Evolutionary conservation across 176 grass and related monocot species (phyloP).

Genomic region (Calamus simplicifolius): DNA sequence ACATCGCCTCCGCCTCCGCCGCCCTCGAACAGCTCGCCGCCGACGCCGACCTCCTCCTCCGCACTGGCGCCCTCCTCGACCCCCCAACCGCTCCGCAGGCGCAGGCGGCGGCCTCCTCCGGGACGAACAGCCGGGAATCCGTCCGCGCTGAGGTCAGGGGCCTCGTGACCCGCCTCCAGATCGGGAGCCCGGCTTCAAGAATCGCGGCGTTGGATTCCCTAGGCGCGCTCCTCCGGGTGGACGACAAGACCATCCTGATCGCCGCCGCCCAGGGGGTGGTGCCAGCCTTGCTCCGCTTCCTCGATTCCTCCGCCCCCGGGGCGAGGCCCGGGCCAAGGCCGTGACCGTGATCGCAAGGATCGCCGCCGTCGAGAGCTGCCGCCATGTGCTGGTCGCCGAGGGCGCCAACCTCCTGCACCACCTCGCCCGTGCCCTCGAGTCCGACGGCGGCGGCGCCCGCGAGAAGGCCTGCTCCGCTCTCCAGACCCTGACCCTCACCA

Average conservation of each 20-base stretch:
- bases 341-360: slow-evolving; percentile 1
- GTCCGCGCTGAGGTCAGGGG: slow-evolving; percentile 9
- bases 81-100: slow-evolving; percentile 26
- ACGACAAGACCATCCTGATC: slow-evolving; percentile 10
- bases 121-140: slow-evolving; percentile 3
- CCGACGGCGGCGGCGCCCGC: slow-evolving; percentile 14
- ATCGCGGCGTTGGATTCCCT: slow-evolving; percentile 11
- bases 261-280: slow-evolving; percentile 3
- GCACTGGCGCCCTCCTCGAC: slow-evolving; percentile 20
- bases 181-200: slow-evolving; percentile 14
- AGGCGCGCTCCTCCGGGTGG: slow-evolving; percentile 3
- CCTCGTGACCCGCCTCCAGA: slow-evolving; percentile 24
- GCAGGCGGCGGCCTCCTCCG: slow-evolving; percentile 27
- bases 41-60: slow-evolving; percentile 30
- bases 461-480: slow-evolving; percentile 44
- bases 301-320: slow-evolving; percentile 6
- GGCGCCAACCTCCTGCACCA: slow-evolving; percentile 6
- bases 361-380: slow-evolving; percentile 17
- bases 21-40: slow-evolving; percentile 36
- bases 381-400: slow-evolving; percentile 10
- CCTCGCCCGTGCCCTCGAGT: slow-evolving; percentile 19
- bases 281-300: slow-evolving; percentile 13
- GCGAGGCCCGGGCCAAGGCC: slow-evolving; percentile 9
- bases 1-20: slow-evolving; percentile 38
- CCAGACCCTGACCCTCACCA: slow-evolving; percentile 36